Evolutionary conservation across 2,329 filamentous ascomycete genomes (phyloP), one percentile per base, ranked within the genome.

Genomic region (Fusarium denticulatum): DNA sequence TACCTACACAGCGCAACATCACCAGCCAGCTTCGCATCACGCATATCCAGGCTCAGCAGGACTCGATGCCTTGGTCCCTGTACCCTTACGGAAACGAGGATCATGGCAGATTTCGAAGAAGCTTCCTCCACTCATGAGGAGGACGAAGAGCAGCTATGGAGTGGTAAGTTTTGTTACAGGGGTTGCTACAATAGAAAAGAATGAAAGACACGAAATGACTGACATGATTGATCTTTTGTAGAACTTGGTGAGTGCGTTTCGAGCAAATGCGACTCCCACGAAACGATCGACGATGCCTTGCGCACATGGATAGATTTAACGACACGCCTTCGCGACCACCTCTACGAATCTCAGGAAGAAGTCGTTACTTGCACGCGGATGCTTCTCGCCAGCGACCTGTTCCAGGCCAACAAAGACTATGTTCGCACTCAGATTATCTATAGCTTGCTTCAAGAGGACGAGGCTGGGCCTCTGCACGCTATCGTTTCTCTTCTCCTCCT

Each of bases 391-490:
- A 95, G 95, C 80, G 84, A 85, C 24, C 86, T 98, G 49, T 99
- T 97, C 82, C 83, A 84, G 32, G 83, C 87, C 20, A 92, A 98
- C 81, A 89, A 90, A 75, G 92, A 94, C 64, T 98, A 99, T 83
- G 93, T 98, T 71, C 93, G 96, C 72, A 93, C 90, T 49, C 96
- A 98, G 84, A 94, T 99, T 78, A 91, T 98, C 74, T 95, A 97
- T 83, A 95, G 94, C 81, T 86, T 99, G 59, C 85, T 98, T 74
- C 88, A 97, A 87, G 96, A 98, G 83, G 95, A 98, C 78, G 94
- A 97, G 74, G 84, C 89, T 24, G 89, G 90, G 39, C 90, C 91
- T n/a, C 86, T 99, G 52, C 93, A 97, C 81, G 88, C 95, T 68
- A 94, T 97, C 67, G 89, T 92, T 30, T 94, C 92, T 70, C 92